Conservation (phyloP, 2,329 filamentous ascomycete species). For the Penicillium sp. region DNA sequence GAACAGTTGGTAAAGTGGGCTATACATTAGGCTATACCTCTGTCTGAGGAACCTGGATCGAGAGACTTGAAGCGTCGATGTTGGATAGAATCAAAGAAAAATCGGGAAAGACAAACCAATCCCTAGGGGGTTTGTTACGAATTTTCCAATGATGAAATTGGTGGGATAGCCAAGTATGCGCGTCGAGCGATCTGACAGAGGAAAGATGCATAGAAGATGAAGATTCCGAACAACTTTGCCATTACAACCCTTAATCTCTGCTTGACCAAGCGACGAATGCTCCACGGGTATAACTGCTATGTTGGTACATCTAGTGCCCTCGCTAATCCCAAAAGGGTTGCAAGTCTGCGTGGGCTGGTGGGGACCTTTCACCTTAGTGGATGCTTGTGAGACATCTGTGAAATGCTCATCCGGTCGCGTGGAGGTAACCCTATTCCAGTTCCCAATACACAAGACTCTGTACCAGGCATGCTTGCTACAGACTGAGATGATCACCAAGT, state of each 20-base stretch:
- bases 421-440: not conserved
- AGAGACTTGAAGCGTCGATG: not conserved
- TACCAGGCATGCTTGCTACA: not conserved
- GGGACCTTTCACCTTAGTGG: not conserved
- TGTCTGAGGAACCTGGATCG: not conserved
- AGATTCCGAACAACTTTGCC: no score
- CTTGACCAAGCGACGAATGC: not conserved
- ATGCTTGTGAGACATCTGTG: not conserved
- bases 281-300: conserved; percentile 1
- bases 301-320: not conserved
- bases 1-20: no score
- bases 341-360: not conserved
- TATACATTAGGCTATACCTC: not conserved
- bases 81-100: not conserved
- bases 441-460: not conserved
- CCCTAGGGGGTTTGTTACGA: not conserved
- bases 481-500: not conserved
- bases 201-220: no score
- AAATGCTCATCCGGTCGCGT: not conserved
- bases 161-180: not conserved
- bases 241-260: not conserved
- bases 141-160: not conserved
- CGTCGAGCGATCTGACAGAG: not conserved
- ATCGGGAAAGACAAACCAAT: not conserved
- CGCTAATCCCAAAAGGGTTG: conserved; percentile 3